Base-by-base conservation (phyloP, 495 filamentous ascomycete genomes). In the Penicillium longicatenatum region DNA sequence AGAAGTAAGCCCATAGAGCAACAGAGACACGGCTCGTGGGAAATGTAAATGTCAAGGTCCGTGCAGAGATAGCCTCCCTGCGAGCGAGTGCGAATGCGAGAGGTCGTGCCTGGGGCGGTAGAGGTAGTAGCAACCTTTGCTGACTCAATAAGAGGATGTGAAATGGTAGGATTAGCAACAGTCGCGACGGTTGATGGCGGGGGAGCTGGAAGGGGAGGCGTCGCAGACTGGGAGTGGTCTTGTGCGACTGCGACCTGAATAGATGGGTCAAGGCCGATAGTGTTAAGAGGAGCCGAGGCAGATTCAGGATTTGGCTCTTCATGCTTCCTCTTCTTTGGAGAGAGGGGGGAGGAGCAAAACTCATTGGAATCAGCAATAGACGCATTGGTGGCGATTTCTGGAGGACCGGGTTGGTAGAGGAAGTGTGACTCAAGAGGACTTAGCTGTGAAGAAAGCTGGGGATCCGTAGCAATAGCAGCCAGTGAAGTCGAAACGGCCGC, bases 1-100 rank as follows among this genome's bases (percentile, higher is more conserved):
- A 98, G 92, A 19, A 98, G 77, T 35, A 97, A 83, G 2, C 91
- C 95, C 93, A 98, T 98, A 9, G 88, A 90, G 73, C 94, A 98
- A 85, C 95, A 96, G 30, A 94, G 79, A 63, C 94, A 98, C 4
- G 94, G 94, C 71, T 98, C 94, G 67, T 97, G 93, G 2, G 92
- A 93, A 31, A 93, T 71, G 70, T 96, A 97, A 30, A 98, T 81
- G 62, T 97, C 92, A 2, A 98, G 82, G 49, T 90, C 88, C 52
- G 92, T 88, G 71, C 93, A 98, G 31, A 98, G 85, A 71, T 98
- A 98, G n/a, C 93, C 93, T 59, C 88, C 86, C n/a, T 76, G 68
- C 37, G 58, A 66, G 46, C 68, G 83, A 24, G 70, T 72, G 70
- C 73, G 79, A 61, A 72, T 73, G 10, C 67, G 63, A 20, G 68